Evolutionary conservation across 352 stramenopile genomes (phyloP), one percentile per base, ranked within the genome.

Genomic region (Globisporangium apiculatum): DNA sequence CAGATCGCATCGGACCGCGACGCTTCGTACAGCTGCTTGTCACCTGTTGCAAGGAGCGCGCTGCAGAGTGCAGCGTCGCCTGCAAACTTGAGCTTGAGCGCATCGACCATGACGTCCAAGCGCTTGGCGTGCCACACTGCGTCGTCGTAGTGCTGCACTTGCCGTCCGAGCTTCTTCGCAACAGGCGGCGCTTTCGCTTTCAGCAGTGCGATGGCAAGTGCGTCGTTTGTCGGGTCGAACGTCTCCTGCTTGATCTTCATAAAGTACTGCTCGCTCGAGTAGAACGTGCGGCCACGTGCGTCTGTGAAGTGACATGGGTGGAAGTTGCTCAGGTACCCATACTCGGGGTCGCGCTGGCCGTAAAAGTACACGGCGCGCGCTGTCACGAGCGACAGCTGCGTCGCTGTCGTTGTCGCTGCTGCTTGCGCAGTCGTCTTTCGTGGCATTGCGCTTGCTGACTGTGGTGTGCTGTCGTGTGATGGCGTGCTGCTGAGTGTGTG

Each of bases 161-260:
- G 67, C 6, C 76, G 70, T 0, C 75, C 78, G 7, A 87, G 66
- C 45, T 69, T 71, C 59, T 86, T 87, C 8, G 69, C 78, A 1
- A 71, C 70, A 1, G 67, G 37, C 3, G 73, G 73, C 10, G 68
- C 66, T 53, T 79, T 86, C 37, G 75, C 73, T 35, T 65, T 67
- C 5, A 86, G 51, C 15, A 88, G 79, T 9, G 68, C 61, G 35
- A 74, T n/a, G 1, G 75, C 75, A 37, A 86, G 48, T 15, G 51
- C 1, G 1, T 61, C 43, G 18, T 88, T 88, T 1, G 67, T 47
- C 1, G 66, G 66, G 42, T 88, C 78, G 53, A 86, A 88, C 18
- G 68, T 62, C 48, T 88, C 78, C 59, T 88, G 78, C 64, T 88
- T 88, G 24, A 64, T 53, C 75, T 88, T 88, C 74, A 86, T 86